Percentiles rank a stretch among this genome's conserved stretches.
phyloP scores from a whole-genome alignment of 2,329 filamentous ascomycete genomes.

The Penicillium sp. region DNA sequence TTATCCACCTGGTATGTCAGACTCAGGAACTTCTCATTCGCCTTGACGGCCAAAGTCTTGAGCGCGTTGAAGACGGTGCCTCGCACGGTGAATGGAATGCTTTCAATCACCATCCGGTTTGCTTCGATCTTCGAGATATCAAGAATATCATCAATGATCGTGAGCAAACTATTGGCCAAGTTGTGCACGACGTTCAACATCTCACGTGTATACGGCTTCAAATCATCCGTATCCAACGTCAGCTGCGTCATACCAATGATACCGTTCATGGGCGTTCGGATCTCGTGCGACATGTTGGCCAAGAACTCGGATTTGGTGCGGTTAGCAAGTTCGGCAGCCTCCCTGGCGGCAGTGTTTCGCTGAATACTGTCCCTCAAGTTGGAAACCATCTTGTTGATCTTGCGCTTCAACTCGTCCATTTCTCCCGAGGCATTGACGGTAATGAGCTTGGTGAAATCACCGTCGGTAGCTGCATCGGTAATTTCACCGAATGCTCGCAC shows the following conservation, averaged over 20 bases:
- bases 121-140: conserved; percentile 79
- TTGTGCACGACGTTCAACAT: conserved; percentile 99
- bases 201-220: conserved; percentile 92
- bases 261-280: conserved; percentile 94
- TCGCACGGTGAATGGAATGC: conserved; percentile 90
- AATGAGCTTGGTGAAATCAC: conserved; percentile 94
- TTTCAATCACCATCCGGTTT: conserved; percentile 95
- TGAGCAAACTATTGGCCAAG: conserved; percentile 88
- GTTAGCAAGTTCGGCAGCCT: conserved; percentile 93
- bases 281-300: conserved; percentile 98
- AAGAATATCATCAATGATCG: conserved; percentile 82
- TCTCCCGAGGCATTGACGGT: conserved; percentile 96
- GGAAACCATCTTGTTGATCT: conserved; percentile 99
- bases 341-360: conserved; percentile 89
- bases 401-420: conserved; percentile 98
- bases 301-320: conserved; percentile 98
- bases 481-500: conserved; percentile 97
- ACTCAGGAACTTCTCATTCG: conserved; percentile 90
- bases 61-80: conserved; percentile 95
- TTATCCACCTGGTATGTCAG: conserved; percentile 91
- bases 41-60: conserved; percentile 94
- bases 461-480: conserved; percentile 93
- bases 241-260: conserved; percentile 98
- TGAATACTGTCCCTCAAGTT: conserved; percentile 94
- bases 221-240: conserved; percentile 87